Percentiles rank a stretch among this genome's conserved stretches.
phyloP scores from a whole-genome alignment of 257 asterid species.

The Pogostemon cablin region DNA sequence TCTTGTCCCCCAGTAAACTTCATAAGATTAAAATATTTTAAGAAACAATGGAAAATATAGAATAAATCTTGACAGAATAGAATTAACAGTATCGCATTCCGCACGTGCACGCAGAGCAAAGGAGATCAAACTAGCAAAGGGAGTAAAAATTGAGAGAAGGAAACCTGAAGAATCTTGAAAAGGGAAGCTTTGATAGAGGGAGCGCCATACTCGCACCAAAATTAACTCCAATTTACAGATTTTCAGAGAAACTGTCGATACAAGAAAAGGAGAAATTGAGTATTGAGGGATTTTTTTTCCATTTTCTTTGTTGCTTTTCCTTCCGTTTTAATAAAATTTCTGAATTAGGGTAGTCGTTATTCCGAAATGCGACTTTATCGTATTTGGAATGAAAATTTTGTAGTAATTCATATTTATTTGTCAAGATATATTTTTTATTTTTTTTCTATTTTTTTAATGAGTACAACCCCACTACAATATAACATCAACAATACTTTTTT shows the following conservation, averaged over 20 bases:
- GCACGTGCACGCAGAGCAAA: background rate
- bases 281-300: background rate
- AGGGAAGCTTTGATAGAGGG: conserved; percentile 44
- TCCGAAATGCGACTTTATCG: too few relatives aligned
- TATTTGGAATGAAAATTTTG: too few relatives aligned
- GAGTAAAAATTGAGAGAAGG: conserved; percentile 8
- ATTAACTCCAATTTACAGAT: conserved; percentile 15
- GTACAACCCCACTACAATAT: too few relatives aligned
- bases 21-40: background rate
- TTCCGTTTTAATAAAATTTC: too few relatives aligned
- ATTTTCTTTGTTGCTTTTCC: background rate
- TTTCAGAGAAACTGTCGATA: conserved; percentile 18
- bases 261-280: background rate
- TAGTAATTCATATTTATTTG: too few relatives aligned
- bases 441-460: too few relatives aligned
- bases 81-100: background rate
- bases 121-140: conserved; percentile 6
- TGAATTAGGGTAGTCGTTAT: too few relatives aligned
- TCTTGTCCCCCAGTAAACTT: background rate
- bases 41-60: background rate
- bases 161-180: conserved; percentile 58
- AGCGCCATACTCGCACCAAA: conserved; percentile 37
- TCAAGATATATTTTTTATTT: too few relatives aligned
- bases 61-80: background rate
- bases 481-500: too few relatives aligned